These are phyloP conservation scores for Laguncularia racemosa DNA, from an alignment of 345 rosid species.

Conservation along the genomic window DNA sequence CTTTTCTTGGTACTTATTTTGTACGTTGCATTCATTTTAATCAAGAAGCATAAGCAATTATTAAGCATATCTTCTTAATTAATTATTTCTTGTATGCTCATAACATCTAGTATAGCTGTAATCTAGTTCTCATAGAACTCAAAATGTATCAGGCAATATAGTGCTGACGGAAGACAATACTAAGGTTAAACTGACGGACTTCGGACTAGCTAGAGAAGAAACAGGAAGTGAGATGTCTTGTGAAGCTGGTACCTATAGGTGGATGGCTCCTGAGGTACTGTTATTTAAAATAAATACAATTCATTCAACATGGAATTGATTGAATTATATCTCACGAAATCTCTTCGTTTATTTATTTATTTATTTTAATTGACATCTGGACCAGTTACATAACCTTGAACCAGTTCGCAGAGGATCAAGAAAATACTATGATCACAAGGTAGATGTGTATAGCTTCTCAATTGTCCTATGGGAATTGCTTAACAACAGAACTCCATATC, in stretches of 20 bases:
- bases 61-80: too few relatives aligned
- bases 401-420: slow-evolving; percentile 30
- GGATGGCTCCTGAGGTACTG: slow-evolving; percentile 82
- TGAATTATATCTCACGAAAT: slow-evolving; percentile 1
- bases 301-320: background rate
- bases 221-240: slow-evolving; percentile 33
- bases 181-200: slow-evolving; percentile 45
- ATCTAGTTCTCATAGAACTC: background rate
- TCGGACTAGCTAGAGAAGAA: slow-evolving; percentile 55
- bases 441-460: slow-evolving; percentile 63
- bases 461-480: slow-evolving; percentile 61
- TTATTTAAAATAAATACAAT: background rate
- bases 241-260: slow-evolving; percentile 59
- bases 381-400: slow-evolving; percentile 38
- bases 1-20: too few relatives aligned
- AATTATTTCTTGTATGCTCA: too few relatives aligned
- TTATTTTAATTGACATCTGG: background rate
- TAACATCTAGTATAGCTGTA: background rate
- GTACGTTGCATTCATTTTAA: too few relatives aligned
- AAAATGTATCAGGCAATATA: slow-evolving; percentile 35
- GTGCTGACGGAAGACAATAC: slow-evolving; percentile 37
- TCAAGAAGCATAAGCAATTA: too few relatives aligned
- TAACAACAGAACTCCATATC: slow-evolving; percentile 43
- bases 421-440: slow-evolving; percentile 61
- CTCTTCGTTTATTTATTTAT: background rate